Evolutionary conservation across 2,329 filamentous ascomycete genomes (phyloP).

Genomic region (Ophiostoma perfectum): DNA sequence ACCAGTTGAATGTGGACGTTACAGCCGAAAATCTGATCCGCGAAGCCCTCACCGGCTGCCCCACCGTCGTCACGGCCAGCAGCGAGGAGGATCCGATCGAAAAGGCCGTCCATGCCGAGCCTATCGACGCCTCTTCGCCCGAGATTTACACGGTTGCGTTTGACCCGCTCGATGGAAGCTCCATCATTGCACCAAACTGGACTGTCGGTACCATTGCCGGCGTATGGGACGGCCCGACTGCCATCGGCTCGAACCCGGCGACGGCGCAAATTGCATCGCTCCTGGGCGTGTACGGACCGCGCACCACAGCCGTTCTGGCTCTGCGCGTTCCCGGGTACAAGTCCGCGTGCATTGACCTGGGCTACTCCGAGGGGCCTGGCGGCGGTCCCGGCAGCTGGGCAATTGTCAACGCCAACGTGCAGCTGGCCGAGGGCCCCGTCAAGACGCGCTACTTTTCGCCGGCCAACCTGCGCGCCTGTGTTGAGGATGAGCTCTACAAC

Average conservation of each 20-base stretch:
- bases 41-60: conserved; percentile 39
- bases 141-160: conserved; percentile 55
- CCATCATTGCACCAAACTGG: conserved; percentile 55
- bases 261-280: conserved; percentile 45
- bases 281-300: conserved; percentile 50
- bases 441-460: conserved; percentile 55
- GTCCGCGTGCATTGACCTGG: conserved; percentile 48
- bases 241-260: conserved; percentile 38
- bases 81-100: conserved; percentile 59
- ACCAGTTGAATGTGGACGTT: conserved; percentile 37
- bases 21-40: conserved; percentile 46
- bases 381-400: conserved; percentile 28
- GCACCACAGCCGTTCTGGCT: conserved; percentile 52
- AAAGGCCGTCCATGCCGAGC: conserved; percentile 29
- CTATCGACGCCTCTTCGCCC: neutral
- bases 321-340: conserved; percentile 41
- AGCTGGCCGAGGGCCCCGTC: conserved; percentile 35
- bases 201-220: conserved; percentile 56
- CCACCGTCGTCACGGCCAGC: conserved; percentile 46
- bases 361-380: conserved; percentile 29
- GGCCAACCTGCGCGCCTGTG: conserved; percentile 54
- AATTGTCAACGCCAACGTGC: conserved; percentile 40
- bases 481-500: conserved; percentile 47
- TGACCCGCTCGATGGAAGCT: conserved; percentile 59
- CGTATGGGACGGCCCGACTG: conserved; percentile 49